These are phyloP conservation scores for Geotrichum ghanense DNA, from an alignment of 805 yeast species.

Conservation along the genomic window DNA sequence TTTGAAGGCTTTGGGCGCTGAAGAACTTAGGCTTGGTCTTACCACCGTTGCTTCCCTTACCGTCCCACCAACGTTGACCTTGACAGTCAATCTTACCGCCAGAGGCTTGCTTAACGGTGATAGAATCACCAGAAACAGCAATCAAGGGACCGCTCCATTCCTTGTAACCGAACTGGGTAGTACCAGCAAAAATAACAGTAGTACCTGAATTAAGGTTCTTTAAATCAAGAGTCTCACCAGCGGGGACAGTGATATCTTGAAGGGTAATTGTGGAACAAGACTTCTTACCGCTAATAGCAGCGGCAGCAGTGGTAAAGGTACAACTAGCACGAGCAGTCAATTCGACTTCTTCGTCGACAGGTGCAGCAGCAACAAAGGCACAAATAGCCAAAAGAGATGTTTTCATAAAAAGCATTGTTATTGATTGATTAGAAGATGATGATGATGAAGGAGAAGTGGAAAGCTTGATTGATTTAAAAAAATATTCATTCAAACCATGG, in stretches of 20 bases:
- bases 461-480: not conserved
- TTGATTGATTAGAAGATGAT: not conserved
- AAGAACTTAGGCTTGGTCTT: not conserved
- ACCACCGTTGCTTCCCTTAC: not conserved
- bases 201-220: not conserved
- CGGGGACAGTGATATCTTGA: not conserved
- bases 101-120: not conserved
- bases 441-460: too few relatives aligned
- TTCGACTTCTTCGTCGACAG: conserved; percentile 1
- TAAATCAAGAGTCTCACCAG: not conserved
- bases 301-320: not conserved
- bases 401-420: not conserved
- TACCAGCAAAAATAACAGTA: not conserved
- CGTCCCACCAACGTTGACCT: conserved; percentile 1
- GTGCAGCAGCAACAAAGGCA: not conserved
- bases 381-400: not conserved
- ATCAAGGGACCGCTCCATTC: not conserved
- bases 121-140: not conserved
- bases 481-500: not conserved
- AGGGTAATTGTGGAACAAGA: not conserved
- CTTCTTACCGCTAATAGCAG: not conserved
- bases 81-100: not conserved
- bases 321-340: not conserved
- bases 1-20: not conserved
- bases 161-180: not conserved